Conservation (phyloP, 169 alveolate genomes). For the Plasmodium fragile region DNA sequence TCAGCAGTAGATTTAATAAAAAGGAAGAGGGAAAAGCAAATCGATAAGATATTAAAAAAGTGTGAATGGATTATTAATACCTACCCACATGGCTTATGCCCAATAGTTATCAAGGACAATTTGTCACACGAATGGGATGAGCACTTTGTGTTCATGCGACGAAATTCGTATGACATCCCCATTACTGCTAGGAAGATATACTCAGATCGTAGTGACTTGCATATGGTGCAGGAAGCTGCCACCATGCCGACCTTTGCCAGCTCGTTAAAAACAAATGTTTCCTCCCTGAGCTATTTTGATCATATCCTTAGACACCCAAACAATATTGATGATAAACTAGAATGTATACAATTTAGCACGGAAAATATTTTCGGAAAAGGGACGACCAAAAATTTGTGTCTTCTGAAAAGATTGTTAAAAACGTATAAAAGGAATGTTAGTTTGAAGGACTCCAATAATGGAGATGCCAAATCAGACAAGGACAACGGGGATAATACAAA, state of each 20-base stretch:
- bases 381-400: slow-evolving; percentile 57
- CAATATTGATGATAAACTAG: slow-evolving; percentile 50
- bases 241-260: slow-evolving; percentile 67
- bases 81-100: slow-evolving; percentile 71
- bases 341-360: slow-evolving; percentile 73
- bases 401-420: slow-evolving; percentile 61
- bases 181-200: slow-evolving; percentile 68
- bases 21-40: slow-evolving; percentile 66
- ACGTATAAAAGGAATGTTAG: slow-evolving; percentile 44
- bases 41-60: slow-evolving; percentile 61
- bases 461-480: slow-evolving; percentile 17
- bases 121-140: slow-evolving; percentile 75
- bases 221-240: slow-evolving; percentile 66
- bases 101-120: slow-evolving; percentile 30
- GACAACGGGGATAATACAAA: background rate
- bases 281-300: slow-evolving; percentile 62
- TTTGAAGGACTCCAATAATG: slow-evolving; percentile 46
- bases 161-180: slow-evolving; percentile 75
- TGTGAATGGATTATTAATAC: slow-evolving; percentile 76
- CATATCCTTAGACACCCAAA: slow-evolving; percentile 43
- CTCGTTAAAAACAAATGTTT: slow-evolving; percentile 46
- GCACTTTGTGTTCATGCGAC: slow-evolving; percentile 76
- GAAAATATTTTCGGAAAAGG: slow-evolving; percentile 64
- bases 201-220: slow-evolving; percentile 68
- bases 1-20: slow-evolving; percentile 46